Evolutionary conservation across 2,329 filamentous ascomycete genomes (phyloP), one percentile per base, ranked within the genome.

Genomic region (Cladophialophora carrionii): DNA sequence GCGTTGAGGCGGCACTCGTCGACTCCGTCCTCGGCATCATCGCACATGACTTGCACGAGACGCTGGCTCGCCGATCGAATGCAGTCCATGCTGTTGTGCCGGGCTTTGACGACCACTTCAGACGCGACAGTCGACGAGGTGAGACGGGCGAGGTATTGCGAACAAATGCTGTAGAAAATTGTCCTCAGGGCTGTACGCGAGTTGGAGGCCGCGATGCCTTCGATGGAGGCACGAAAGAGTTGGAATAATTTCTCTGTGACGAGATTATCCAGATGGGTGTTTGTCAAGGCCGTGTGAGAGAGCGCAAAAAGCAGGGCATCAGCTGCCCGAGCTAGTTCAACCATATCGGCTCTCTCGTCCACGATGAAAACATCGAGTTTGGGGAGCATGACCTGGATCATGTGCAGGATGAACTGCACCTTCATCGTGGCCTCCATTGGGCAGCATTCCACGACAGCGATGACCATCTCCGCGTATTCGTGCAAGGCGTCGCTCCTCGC

Each of bases 171-270:
- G 77, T 98, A 99, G 78, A 96, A 94, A 24, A 90, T 85, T 64
- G 95, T 88, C 57, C 95, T 88, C 46, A 99, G 80, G 61, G 87
- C 83, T 17, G 90, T 81, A 60, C 86, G 88, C 4, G 89, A 88
- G 1, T 88, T 84, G 73, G 70, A 88, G 67, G 90, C 88, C 69
- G 88, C 87, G 61, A 96, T 89, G 4, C 92, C 91, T 71, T 88
- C 85, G 14, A 97, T 82, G 67, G 91, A 93, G 46, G 92, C 86
- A 68, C 96, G 90, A 82, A 99, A 97, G 3, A 98, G 85, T 74
- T 96, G 90, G 74, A 92, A 93, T 0, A 98, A 83, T 73, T 95
- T 91, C 75, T 98, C 94, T 74, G 92, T 90, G 37, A 95, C 87
- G 29, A 94, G 83, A 74, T 92, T 91, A 41, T 89, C 82, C 60